Conservation (phyloP, 192 early-diverging fungal species). For the Mortierella antarctica region DNA sequence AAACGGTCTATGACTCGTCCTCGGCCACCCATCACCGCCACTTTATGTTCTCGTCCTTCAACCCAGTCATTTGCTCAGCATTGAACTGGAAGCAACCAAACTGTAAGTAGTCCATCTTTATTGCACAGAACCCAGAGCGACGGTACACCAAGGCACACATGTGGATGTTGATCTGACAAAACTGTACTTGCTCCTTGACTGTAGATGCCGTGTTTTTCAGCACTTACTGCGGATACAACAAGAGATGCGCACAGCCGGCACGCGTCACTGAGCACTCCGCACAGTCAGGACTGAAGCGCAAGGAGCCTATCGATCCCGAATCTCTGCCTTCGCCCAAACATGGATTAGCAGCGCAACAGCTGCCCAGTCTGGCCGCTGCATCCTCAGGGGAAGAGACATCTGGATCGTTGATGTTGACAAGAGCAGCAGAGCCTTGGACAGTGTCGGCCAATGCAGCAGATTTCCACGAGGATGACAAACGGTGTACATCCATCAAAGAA, state of each 20-base stretch:
- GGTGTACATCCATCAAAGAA: constrained; percentile 86
- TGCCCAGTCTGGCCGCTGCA: constrained; percentile 36
- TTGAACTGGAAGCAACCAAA: constrained; percentile 99
- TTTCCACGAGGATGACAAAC: constrained; percentile 57
- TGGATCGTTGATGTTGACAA: constrained; percentile 27
- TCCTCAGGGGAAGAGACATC: constrained; percentile 5
- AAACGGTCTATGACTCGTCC: constrained; percentile 85
- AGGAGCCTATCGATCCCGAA: constrained; percentile 43
- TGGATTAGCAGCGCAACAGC: constrained; percentile 14
- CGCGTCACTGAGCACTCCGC: constrained; percentile 1
- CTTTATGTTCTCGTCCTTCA: constrained; percentile 91
- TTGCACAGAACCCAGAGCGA: background rate
- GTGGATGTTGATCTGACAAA: background rate
- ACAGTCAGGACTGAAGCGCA: constrained; percentile 24
- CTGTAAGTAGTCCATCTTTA: constrained; percentile 63
- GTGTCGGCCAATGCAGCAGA: constrained; percentile 18
- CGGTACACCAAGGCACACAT: background rate
- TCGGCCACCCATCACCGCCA: constrained; percentile 41
- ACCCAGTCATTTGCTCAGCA: constrained; percentile 90
- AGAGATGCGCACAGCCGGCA: background rate
- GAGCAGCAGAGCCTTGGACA: constrained; percentile 2
- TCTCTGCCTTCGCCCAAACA: constrained; percentile 36
- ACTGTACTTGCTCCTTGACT: background rate
- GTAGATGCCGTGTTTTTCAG: constrained; percentile 92
- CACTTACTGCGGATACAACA: constrained; percentile 80